Evolutionary conservation across 352 stramenopile genomes (phyloP).

Genomic region (Stramenopiles sp.): DNA sequence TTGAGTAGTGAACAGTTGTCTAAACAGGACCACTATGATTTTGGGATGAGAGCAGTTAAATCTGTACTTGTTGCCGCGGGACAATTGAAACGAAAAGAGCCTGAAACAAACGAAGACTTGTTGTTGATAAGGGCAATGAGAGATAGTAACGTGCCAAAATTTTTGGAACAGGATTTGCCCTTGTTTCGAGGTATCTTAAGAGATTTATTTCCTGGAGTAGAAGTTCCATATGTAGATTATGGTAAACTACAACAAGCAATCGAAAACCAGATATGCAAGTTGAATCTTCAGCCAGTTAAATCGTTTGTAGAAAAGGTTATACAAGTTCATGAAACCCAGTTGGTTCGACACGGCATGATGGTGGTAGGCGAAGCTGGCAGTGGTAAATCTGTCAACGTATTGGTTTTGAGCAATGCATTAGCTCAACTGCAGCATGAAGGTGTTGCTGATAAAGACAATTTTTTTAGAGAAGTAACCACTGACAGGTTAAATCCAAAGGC

Average conservation of each 20-base stretch:
- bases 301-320: constrained; percentile 76
- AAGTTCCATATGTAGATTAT: constrained; percentile 80
- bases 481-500: constrained; percentile 70
- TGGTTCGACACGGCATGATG: constrained; percentile 81
- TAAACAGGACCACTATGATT: constrained; percentile 83
- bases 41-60: constrained; percentile 75
- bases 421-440: constrained; percentile 49
- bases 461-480: constrained; percentile 39
- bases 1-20: constrained; percentile 73
- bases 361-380: constrained; percentile 65
- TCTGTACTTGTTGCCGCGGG: constrained; percentile 76
- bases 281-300: constrained; percentile 53
- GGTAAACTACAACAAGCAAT: constrained; percentile 60
- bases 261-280: constrained; percentile 44
- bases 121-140: constrained; percentile 83
- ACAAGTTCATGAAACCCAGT: constrained; percentile 75
- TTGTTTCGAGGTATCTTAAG: constrained; percentile 77
- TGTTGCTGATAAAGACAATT: constrained; percentile 51
- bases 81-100: constrained; percentile 75
- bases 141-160: constrained; percentile 84
- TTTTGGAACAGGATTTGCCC: constrained; percentile 73
- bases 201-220: constrained; percentile 74
- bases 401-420: constrained; percentile 44
- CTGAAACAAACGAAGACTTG: constrained; percentile 73
- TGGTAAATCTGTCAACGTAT: constrained; percentile 60